Base-by-base conservation (phyloP, 768 basidiomycete species). In the Tulasnella calospora region DNA sequence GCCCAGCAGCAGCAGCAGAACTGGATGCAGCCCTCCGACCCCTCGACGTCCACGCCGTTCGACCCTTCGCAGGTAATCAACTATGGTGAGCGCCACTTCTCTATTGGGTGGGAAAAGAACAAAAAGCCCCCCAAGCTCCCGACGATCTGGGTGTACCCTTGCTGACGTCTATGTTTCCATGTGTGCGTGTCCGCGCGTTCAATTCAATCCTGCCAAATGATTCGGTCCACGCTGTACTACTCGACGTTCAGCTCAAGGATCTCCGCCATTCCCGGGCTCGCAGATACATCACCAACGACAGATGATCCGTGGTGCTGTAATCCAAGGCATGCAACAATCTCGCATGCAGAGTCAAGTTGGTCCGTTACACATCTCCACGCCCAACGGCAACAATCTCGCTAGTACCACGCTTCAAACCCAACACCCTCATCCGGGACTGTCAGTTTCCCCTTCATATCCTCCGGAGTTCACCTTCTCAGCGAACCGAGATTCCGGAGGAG, bases 361-460 rank as follows among this genome's bases (percentile, higher is more conserved):
- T 33, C 61, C 61, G 35, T 67, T 67, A 67, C 61, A 67, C 30
- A 67, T 67, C 61, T 67, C 61, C 61, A 67, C 61, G 61, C 61
- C 61, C n/a, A 67, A 35, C 61, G 33, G 61, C 61, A 67, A 67
- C 61, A 35, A 35, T 33, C 27, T 67, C 61, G 61, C 61, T 35
- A 67, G 23, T 51, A 51, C 51, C n/a, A 51, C 51, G 51, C 51
- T 67, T 67, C 61, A 67, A 67, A 27, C 61, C 61, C 27, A 44
- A 44, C 44, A 44, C 44, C 44, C 44, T 44, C 44, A 67, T 33
- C 61, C 61, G 61, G 61, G 61, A 67, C 13, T 35, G 17, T 67
- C 61, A 67, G 61, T 35, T 27, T 67, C 61, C 61, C 61, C 61
- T 67, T 35, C 61, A 15, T 67, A 67, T 35, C 61, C 61, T 67